Evolutionary conservation across 139 green algal genomes (phyloP), one percentile per base, ranked within the genome.

Genomic region (Tetraselmis striata): DNA sequence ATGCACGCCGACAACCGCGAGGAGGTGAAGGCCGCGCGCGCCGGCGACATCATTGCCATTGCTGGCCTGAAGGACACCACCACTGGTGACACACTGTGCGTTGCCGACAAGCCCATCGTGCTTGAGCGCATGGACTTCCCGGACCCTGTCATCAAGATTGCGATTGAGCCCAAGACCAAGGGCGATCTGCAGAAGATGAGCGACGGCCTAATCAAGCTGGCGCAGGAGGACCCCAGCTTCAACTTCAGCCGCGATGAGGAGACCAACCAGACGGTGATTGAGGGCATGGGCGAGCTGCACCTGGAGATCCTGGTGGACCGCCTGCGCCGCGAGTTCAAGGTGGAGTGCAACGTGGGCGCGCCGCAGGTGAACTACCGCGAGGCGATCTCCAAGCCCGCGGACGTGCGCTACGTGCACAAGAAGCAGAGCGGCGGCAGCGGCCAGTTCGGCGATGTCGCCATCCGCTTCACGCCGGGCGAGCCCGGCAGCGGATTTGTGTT

Each of bases 121-220:
- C 92, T 99, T 80, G 97, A 99, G 93, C 94, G 94, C 86, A 99
- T 99, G 96, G 97, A 99, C 77, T 99, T 99, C 95, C 96, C 97
- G 29, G 97, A 99, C 88, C 97, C 97, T 1, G 97, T 99, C 30
- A 99, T 99, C 91, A 99, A 99, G 91, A 90, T 97, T 82, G 96
- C 96, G 79, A 98, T 99, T 82, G 97, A 99, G 93, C 96, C 96
- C 80, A 98, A 98, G 90, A 95, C 92, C 86, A 99, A 99, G 94
- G 95, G 89, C 59, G 97, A 99, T 83, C 86, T 96, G 31, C 92
- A 98, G 45, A 98, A 98, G 92, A 98, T 99, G 96, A 90, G 91
- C 78, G 87, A 88, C 27, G 97, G 94, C 59, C 90, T 99, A 58
- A 95, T 94, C 90, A 99, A 99, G 94, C 93, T 99, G 78, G 95